phyloP scores from a whole-genome alignment of 495 filamentous ascomycete genomes.

The Oleoguttula mirabilis region DNA sequence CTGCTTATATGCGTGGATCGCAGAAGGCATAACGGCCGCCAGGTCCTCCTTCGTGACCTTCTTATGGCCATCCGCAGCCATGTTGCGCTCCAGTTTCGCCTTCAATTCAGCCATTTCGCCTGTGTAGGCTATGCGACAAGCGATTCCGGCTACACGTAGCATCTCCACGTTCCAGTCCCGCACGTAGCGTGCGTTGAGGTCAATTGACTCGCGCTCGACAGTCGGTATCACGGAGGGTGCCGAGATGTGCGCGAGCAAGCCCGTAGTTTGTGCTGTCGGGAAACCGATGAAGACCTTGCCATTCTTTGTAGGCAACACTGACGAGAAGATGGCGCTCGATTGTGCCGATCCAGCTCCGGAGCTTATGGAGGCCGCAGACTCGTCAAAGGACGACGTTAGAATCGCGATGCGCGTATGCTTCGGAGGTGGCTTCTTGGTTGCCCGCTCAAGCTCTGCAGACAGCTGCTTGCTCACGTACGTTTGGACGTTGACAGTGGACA shows the following conservation, averaged over 20 bases:
- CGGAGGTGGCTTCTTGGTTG: conserved; percentile 93
- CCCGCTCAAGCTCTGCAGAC: conserved; percentile 79
- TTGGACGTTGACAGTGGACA: conserved; percentile 69
- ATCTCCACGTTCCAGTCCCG: conserved; percentile 95
- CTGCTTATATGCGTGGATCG: conserved; percentile 63
- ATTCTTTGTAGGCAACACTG: conserved; percentile 77
- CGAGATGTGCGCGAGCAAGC: conserved; percentile 90
- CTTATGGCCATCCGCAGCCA: conserved; percentile 29
- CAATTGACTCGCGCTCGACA: conserved; percentile 94
- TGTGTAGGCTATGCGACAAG: conserved; percentile 73
- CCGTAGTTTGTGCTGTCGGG: conserved; percentile 92
- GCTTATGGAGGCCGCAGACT: conserved; percentile 43
- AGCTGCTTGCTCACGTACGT: conserved; percentile 56
- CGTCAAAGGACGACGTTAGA: conserved; percentile 82
- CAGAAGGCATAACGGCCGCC: conserved; percentile 57
- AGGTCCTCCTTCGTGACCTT: conserved; percentile 51
- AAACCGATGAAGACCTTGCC: conserved; percentile 96
- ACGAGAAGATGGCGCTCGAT: conserved; percentile 65
- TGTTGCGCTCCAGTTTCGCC: conserved; percentile 30
- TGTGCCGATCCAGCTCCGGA: conserved; percentile 46
- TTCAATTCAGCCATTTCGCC: conserved; percentile 73
- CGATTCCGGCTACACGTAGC: conserved; percentile 78
- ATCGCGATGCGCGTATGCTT: conserved; percentile 73
- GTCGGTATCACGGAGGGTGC: conserved; percentile 95
- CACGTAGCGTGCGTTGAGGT: conserved; percentile 88